Base-by-base conservation (phyloP, 805 yeast species). In the Candida caryicola region DNA sequence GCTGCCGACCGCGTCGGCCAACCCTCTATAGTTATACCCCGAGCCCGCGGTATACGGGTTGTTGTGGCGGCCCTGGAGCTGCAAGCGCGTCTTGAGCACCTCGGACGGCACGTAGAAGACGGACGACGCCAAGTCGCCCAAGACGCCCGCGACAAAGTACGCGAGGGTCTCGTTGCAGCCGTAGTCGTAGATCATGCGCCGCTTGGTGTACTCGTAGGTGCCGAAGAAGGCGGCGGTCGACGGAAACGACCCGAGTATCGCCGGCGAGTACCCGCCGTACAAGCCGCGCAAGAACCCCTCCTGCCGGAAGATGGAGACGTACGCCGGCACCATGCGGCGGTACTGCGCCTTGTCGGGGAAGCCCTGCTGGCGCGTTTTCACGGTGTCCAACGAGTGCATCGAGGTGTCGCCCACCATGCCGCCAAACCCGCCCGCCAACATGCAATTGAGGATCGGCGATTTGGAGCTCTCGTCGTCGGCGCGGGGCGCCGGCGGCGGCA, bases 291-390 rank as follows among this genome's bases (percentile, higher is more conserved):
- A 59, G 6, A 93, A 47, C 0, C 99, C 99, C 68, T 93, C 99
- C 51, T 91, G 86, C 29, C 71, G 57, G 34, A 84, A 62, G n/a
- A 93, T 84, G 0, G 91, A 82, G 18, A 62, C 45, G 52, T 85
- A 88, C 0, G 97, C 95, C 8, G 79, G 74, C 6, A 82, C 51
- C 82, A 89, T 88, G 51, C 76, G 81, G 43, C 66, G 74, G 60
- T 91, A 91, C 59, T 86, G 84, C 5, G 67, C 46, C 15, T 73
- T 73, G 46, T 72, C 68, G 16, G 85, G 81, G 3, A 95, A 85
- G n/a, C 96, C 98, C 57, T 93, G 99, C 59, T 93, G 99, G 45
- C 99, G 73, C 2, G 99, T 93, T 59, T 93, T 93, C 23, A 93
- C 96, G 0, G 99, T 93, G 57, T 93, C 99, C 25, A 93, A 64